Percentiles rank a stretch among this genome's conserved stretches.
phyloP scores from a whole-genome alignment of 371 early-diverging fungal species.

The Sporodiniella umbellata region DNA sequence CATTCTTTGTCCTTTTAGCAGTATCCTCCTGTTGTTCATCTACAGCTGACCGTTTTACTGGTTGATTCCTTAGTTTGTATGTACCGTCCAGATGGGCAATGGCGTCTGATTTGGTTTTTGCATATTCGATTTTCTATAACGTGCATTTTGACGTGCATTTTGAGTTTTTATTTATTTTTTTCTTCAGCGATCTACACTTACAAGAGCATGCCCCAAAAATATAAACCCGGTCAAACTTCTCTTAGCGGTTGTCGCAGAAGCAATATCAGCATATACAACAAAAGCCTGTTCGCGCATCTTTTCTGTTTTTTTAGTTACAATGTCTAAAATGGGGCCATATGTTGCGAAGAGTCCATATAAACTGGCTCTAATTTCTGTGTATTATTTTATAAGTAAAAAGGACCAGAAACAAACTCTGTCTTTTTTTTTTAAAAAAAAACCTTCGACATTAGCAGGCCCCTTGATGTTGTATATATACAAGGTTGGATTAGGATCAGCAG shows the following conservation, averaged over 20 bases:
- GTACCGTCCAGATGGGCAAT: conserved; percentile 73
- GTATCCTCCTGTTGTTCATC: conserved; percentile 17
- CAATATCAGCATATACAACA: conserved; percentile 77
- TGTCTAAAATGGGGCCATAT: conserved; percentile 86
- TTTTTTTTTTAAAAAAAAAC: conserved; percentile 25
- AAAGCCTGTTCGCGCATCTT: conserved; percentile 97
- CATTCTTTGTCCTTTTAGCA: conserved; percentile 21
- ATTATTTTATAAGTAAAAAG: too few species aligned
- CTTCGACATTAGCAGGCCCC: conserved; percentile 65
- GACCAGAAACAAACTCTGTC: too few species aligned
- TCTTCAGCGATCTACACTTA: conserved; percentile 28
- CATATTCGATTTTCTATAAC: conserved; percentile 70
- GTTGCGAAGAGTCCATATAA: conserved; percentile 77
- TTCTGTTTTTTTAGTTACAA: conserved; percentile 69
- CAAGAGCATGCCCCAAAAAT: conserved; percentile 75
- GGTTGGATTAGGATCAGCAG: conserved; percentile 62
- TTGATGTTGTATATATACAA: conserved; percentile 64
- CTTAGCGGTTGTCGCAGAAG: conserved; percentile 73
- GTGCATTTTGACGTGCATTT: background rate
- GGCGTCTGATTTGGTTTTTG: conserved; percentile 73
- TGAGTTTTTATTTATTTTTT: background rate
- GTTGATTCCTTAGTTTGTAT: conserved; percentile 28
- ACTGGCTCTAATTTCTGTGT: conserved; percentile 60
- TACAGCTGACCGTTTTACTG: conserved; percentile 23
- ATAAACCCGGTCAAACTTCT: conserved; percentile 74